Base-by-base conservation (phyloP, 768 basidiomycete species). In the Trametes meyenii region DNA sequence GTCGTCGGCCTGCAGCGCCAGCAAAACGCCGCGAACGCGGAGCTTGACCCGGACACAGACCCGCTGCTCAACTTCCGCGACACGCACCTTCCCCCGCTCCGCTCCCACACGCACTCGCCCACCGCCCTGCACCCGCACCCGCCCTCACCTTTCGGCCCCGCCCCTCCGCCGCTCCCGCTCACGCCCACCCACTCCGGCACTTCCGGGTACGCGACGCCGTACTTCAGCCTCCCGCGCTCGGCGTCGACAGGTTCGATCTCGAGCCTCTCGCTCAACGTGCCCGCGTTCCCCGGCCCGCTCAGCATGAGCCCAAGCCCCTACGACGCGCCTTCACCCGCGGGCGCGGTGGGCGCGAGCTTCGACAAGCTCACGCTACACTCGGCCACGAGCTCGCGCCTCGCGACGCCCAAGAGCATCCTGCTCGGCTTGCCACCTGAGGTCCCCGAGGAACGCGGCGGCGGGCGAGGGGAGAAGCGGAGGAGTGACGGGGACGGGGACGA, bases 1-100 rank as follows among this genome's bases (percentile, higher is more conserved):
- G 80, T 88, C 35, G 83, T 95, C 42, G 92, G 93, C 5, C 75
- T 94, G 42, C 88, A 91, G 64, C 83, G 91, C 14, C 81, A 76
- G 43, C 65, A 66, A 42, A 67, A 68, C 29, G 29, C 29, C 45
- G 29, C 58, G 21, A 43, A 53, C 35, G 45, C 64, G n/a, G 60
- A 60, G 42, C 16, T 35, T 19, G 63, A 62, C 16, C 44, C 45
- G 45, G 40, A 57, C 49, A 19, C 51, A 58, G 48, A 65, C 58
- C 36, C 61, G 43, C n/a, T 66, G 42, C 65, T 68, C 52, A 50
- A 55, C 56, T 63, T 58, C 46, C 62, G 54, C 26, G 65, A 63
- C 36, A 17, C 50, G 16, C 60, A 65, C 39, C 59, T 61, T 26
- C 59, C 64, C 2, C 62, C 59, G 2, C 50, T 61, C 11, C 50